Conservation (phyloP, 208 protist genomes). For the Crithidia expoeki region DNA sequence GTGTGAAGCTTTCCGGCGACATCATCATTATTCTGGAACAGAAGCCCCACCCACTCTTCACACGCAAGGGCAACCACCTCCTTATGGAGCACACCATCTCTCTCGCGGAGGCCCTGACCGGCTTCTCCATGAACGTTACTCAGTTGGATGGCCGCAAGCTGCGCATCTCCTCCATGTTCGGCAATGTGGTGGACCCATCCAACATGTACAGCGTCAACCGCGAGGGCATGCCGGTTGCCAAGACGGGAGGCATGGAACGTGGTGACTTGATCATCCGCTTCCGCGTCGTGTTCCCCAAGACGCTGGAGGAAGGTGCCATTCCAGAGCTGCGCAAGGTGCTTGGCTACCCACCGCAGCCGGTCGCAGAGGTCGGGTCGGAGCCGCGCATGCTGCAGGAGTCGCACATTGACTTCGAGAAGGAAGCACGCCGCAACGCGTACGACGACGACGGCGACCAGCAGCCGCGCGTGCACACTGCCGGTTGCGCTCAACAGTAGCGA, state of each 20-base stretch:
- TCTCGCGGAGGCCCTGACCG: conserved; percentile 96
- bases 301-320: conserved; percentile 43
- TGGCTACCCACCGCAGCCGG: conserved; percentile 65
- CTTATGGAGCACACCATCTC: conserved; percentile 91
- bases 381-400: conserved; percentile 56
- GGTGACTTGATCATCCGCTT: conserved; percentile 93
- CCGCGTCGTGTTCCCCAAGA: conserved; percentile 89
- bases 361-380: conserved; percentile 49
- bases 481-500: conserved; percentile 81
- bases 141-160: conserved; percentile 94
- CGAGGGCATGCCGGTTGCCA: conserved; percentile 94
- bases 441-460: conserved; percentile 69
- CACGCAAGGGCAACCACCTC: conserved; percentile 95
- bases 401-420: conserved; percentile 84
- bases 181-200: conserved; percentile 85
- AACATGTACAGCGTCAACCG: conserved; percentile 83
- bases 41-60: conserved; percentile 95
- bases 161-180: conserved; percentile 57
- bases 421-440: conserved; percentile 59
- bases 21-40: conserved; percentile 97
- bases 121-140: conserved; percentile 86
- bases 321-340: conserved; percentile 75
- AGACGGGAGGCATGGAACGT: conserved; percentile 87
- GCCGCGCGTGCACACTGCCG: conserved; percentile 59
- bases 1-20: conserved; percentile 94